Base-by-base conservation (phyloP, 1,284 basidiomycete species). In the Ceratobasidium sp. region DNA sequence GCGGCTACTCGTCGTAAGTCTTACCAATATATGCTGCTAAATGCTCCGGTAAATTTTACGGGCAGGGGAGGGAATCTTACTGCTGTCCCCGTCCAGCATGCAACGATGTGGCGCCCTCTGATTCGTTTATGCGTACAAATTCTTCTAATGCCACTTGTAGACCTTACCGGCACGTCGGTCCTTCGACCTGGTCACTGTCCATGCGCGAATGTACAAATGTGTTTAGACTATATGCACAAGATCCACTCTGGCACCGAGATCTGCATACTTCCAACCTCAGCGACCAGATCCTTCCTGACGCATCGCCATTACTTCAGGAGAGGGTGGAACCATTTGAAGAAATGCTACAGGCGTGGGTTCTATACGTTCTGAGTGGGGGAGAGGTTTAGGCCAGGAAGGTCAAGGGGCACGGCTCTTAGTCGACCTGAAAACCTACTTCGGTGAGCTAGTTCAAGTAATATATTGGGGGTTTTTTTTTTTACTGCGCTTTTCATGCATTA, bases 211-310 rank as follows among this genome's bases (percentile, higher is more conserved):
- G 90, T 78, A 81, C 84, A 24, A 81, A 88, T 69, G 87, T 89
- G 0, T 85, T 88, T 0, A 88, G 88, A 83, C 84, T 93, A 34
- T 83, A 83, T 4, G 88, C 88, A 0, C 86, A 77, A 6, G 87
- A 88, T 63, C 92, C 92, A 91, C 78, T 87, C 48, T 93, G 91
- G 91, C 92, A 90, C 85, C 83, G 86, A 37, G 80, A 84, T 68
- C 88, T 89, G 76, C 92, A 92, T 80, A 84, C 90, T 1, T 90
- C 91, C 0, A 86, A 90, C 77, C 77, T 83, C 68, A 83, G 81
- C 43, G 89, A 91, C 75, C 84, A 87, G 82, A 82, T 81, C 0
- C 87, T 89, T 66, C 91, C 90, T 87, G 88, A 90, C 76, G 87
- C 86, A 39, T 92, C 90, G 0, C 91, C 91, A 0, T 83, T 89